A percentile compares a stretch with the other conserved stretches of the same genome.
Conservation (phyloP, 1,284 basidiomycete species). For the Hymenochaete sp. region DNA sequence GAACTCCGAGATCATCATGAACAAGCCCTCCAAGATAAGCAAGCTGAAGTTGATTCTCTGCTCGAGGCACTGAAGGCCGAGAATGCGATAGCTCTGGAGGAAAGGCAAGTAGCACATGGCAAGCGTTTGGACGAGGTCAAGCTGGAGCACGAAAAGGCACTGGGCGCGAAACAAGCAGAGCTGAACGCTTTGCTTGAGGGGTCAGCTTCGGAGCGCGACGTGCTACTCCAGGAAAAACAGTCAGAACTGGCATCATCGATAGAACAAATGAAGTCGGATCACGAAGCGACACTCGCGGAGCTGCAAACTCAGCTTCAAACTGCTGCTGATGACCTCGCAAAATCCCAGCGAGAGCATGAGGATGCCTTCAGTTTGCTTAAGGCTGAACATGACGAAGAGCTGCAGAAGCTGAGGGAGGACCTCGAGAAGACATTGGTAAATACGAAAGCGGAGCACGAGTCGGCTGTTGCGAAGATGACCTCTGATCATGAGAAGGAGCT, state of each 20-base stretch:
- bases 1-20: slow-evolving; percentile 26
- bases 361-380: slow-evolving; percentile 41
- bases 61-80: slow-evolving; percentile 20
- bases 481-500: slow-evolving; percentile 47
- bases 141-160: slow-evolving; percentile 25
- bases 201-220: slow-evolving; percentile 28
- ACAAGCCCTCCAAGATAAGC: slow-evolving; percentile 27
- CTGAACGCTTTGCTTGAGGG: slow-evolving; percentile 20
- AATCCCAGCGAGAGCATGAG: slow-evolving; percentile 45
- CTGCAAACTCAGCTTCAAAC: slow-evolving; percentile 39
- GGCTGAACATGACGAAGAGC: slow-evolving; percentile 37
- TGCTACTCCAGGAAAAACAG: slow-evolving; percentile 25
- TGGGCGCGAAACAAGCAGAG: slow-evolving; percentile 31
- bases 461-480: slow-evolving; percentile 37
- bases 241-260: slow-evolving; percentile 14
- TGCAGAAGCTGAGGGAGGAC: slow-evolving; percentile 41
- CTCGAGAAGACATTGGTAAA: slow-evolving; percentile 38
- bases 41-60: slow-evolving; percentile 18
- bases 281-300: slow-evolving; percentile 27
- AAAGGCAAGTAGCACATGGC: slow-evolving; percentile 20
- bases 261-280: slow-evolving; percentile 22
- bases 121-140: slow-evolving; percentile 11
- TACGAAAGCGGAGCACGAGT: slow-evolving; percentile 45
- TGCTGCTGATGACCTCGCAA: slow-evolving; percentile 36
- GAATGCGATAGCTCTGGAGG: slow-evolving; percentile 29